Percentiles rank a stretch among this genome's conserved stretches.
These are phyloP conservation scores for Phytophthora melonis DNA, from an alignment of 352 stramenopile genomes.

Conservation along the genomic window DNA sequence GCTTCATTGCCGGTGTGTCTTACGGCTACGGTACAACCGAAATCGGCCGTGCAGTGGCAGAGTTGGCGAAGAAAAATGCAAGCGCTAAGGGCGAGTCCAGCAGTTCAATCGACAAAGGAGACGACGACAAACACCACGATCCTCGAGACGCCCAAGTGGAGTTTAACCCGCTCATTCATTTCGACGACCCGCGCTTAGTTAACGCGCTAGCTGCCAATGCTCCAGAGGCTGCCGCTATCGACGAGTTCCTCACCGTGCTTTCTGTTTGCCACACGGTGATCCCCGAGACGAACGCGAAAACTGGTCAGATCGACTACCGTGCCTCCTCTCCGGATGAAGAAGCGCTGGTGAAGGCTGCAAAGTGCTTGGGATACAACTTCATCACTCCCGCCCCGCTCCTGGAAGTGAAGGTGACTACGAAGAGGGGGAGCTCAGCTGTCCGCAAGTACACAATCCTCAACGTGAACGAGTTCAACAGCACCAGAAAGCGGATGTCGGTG, in stretches of 20 bases:
- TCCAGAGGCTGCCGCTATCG: constrained; percentile 39
- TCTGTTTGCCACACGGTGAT: constrained; percentile 85
- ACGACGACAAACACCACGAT: constrained; percentile 36
- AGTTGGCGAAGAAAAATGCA: constrained; percentile 48
- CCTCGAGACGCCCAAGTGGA: constrained; percentile 65
- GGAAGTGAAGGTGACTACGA: constrained; percentile 62
- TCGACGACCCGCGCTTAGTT: constrained; percentile 74
- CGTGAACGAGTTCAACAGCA: constrained; percentile 91
- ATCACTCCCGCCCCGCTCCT: constrained; percentile 65
- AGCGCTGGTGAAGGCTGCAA: constrained; percentile 91
- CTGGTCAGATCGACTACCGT: constrained; percentile 75
- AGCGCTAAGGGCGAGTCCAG: constrained; percentile 11
- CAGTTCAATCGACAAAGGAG: not conserved
- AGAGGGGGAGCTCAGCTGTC: constrained; percentile 34
- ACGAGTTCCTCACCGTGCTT: constrained; percentile 80
- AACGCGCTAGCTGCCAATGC: constrained; percentile 46
- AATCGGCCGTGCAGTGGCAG: constrained; percentile 70
- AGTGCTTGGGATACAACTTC: constrained; percentile 73
- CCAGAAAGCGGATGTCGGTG: constrained; percentile 98
- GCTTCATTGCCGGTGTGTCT: constrained; percentile 80
- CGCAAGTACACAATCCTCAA: constrained; percentile 76
- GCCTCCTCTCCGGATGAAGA: constrained; percentile 94
- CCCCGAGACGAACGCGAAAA: constrained; percentile 58
- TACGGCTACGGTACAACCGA: constrained; percentile 90
- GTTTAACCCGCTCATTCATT: constrained; percentile 73